These are phyloP conservation scores for Viola odorata DNA, from an alignment of 345 rosid species.

Conservation along the genomic window DNA sequence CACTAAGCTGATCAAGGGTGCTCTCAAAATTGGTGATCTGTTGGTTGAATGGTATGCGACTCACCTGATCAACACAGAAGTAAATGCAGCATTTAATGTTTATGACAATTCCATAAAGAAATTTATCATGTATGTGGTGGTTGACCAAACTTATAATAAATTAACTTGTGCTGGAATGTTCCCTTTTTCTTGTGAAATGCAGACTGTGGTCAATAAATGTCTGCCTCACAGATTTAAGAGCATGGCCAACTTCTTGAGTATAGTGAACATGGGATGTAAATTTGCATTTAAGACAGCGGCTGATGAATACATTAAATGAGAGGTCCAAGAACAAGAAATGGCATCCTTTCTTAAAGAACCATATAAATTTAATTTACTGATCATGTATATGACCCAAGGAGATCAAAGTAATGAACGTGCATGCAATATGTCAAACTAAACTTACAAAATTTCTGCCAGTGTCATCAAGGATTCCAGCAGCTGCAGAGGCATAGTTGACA, in stretches of 20 bases:
- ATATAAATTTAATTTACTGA: too few relatives aligned
- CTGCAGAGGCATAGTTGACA: conserved; percentile 94
- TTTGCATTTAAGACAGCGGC: not conserved
- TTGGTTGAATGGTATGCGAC: conserved; percentile 77
- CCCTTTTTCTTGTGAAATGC: not conserved
- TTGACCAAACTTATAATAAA: not conserved
- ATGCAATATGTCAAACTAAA: not conserved
- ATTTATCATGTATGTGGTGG: not conserved
- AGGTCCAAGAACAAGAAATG: too few relatives aligned
- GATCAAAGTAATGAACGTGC: not conserved
- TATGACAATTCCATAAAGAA: not conserved
- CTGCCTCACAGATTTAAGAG: not conserved
- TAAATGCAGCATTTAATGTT: too few relatives aligned
- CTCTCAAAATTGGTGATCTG: conserved; percentile 76
- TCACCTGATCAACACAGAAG: conserved; percentile 43
- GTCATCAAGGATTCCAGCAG: conserved; percentile 85
- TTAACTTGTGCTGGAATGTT: not conserved
- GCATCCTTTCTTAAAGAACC: not conserved
- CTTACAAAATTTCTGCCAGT: conserved; percentile 93
- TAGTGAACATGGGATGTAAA: not conserved
- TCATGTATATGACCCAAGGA: too few relatives aligned
- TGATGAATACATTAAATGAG: too few relatives aligned
- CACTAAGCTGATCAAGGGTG: conserved; percentile 64
- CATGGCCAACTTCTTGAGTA: not conserved
- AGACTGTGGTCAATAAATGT: not conserved